Evolutionary conservation across 805 yeast species (phyloP).

Genomic region (Schwanniomyces vanrijiae): DNA sequence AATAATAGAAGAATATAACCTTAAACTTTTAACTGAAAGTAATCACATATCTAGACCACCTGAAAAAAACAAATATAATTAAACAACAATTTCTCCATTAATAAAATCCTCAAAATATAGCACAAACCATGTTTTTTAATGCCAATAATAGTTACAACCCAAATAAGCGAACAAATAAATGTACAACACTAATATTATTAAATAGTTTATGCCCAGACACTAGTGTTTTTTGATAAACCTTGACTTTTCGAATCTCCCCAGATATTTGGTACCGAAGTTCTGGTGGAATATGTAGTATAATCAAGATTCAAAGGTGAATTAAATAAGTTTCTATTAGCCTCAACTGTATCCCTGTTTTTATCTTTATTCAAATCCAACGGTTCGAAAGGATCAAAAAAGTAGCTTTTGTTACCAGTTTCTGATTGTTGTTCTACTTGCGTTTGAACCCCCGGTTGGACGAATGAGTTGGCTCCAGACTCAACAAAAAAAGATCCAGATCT

Average conservation of each 20-base stretch:
- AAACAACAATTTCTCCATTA: not conserved
- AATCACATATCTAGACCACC: not conserved
- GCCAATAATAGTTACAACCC: conserved; percentile 1
- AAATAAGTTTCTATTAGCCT: not conserved
- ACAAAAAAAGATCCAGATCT: not conserved
- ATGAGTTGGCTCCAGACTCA: not conserved
- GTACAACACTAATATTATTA: not conserved
- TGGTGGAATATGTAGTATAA: not conserved
- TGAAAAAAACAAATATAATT: not conserved
- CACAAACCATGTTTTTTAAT: not conserved
- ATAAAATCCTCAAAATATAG: not conserved
- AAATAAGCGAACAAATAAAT: conserved; percentile 1
- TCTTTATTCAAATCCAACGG: conserved; percentile 13
- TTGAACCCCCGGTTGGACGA: not conserved
- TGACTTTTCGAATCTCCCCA: conserved; percentile 19
- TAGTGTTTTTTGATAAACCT: conserved; percentile 15
- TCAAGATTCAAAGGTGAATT: conserved; percentile 4
- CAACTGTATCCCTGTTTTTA: not conserved
- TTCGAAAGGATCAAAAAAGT: conserved; percentile 27
- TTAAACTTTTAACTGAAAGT: not conserved
- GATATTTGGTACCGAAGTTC: conserved; percentile 13
- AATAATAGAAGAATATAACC: not conserved
- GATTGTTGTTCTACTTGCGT: not conserved
- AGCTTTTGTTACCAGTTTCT: not conserved
- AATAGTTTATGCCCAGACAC: conserved; percentile 30